Evolutionary conservation across 345 rosid species (phyloP).

Genomic region (Camelina neglecta): DNA sequence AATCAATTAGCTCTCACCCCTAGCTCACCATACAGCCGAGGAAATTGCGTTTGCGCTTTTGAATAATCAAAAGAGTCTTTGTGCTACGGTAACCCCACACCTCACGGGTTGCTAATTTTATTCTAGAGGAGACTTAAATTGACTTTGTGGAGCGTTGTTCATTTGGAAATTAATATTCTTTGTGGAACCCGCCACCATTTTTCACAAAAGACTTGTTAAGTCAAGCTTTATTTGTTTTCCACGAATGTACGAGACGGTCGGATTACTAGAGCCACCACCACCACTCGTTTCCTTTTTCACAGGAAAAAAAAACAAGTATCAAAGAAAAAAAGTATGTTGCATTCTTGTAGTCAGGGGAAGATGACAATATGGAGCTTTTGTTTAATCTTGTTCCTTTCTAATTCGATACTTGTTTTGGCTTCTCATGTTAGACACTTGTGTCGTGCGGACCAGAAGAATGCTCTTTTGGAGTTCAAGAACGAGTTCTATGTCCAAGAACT

Average conservation of each 20-base stretch:
- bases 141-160: neutral
- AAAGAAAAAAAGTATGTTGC: neutral
- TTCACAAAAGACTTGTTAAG: neutral
- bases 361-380: conserved; percentile 18
- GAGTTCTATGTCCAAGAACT: conserved; percentile 16
- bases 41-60: too few species aligned
- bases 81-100: neutral
- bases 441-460: conserved; percentile 31
- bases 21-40: too few species aligned
- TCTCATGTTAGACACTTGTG: conserved; percentile 5
- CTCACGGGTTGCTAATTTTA: too few species aligned
- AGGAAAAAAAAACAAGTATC: neutral
- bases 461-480: conserved; percentile 32
- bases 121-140: neutral
- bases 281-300: neutral
- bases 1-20: neutral
- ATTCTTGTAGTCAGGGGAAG: neutral
- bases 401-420: conserved; percentile 1
- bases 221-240: neutral
- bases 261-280: neutral
- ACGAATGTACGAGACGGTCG: neutral
- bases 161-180: neutral
- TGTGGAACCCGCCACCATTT: neutral
- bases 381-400: neutral
- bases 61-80: neutral